Evolutionary conservation across 768 basidiomycete species (phyloP).

Genomic region (Hygrophoropsis aurantiaca): DNA sequence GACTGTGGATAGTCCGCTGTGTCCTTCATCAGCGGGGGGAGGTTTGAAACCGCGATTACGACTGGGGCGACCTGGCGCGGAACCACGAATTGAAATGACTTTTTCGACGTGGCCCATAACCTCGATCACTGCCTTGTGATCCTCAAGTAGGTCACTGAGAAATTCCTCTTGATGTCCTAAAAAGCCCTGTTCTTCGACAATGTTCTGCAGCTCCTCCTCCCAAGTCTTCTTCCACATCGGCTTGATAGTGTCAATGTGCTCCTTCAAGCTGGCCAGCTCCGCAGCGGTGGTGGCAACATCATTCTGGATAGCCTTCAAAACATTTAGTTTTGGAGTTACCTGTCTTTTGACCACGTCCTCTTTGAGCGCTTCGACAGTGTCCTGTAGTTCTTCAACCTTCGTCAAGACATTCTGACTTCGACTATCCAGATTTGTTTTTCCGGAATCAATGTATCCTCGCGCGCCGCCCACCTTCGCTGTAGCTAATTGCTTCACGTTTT

Average conservation of each 20-base stretch:
- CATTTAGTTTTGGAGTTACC: slow-evolving; percentile 73
- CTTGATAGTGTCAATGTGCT: slow-evolving; percentile 85
- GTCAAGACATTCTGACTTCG: slow-evolving; percentile 90
- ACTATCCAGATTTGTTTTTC: slow-evolving; percentile 87
- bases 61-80: slow-evolving; percentile 38
- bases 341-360: slow-evolving; percentile 91
- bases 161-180: slow-evolving; percentile 91
- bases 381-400: slow-evolving; percentile 90
- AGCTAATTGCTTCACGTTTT: slow-evolving; percentile 85
- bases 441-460: slow-evolving; percentile 84
- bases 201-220: slow-evolving; percentile 94
- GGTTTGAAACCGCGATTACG: slow-evolving; percentile 56
- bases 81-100: slow-evolving; percentile 70
- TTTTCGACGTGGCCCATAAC: slow-evolving; percentile 91
- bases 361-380: slow-evolving; percentile 84
- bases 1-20: slow-evolving; percentile 69
- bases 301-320: slow-evolving; percentile 69
- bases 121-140: slow-evolving; percentile 85
- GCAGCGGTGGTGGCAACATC: slow-evolving; percentile 64
- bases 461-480: slow-evolving; percentile 80
- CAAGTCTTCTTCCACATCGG: slow-evolving; percentile 99
- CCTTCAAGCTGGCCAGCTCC: slow-evolving; percentile 75
- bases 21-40: slow-evolving; percentile 64
- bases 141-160: slow-evolving; percentile 82
- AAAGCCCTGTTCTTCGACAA: slow-evolving; percentile 96